Base-by-base conservation (phyloP, 1,284 basidiomycete species). In the Exsudoporus floridanus region DNA sequence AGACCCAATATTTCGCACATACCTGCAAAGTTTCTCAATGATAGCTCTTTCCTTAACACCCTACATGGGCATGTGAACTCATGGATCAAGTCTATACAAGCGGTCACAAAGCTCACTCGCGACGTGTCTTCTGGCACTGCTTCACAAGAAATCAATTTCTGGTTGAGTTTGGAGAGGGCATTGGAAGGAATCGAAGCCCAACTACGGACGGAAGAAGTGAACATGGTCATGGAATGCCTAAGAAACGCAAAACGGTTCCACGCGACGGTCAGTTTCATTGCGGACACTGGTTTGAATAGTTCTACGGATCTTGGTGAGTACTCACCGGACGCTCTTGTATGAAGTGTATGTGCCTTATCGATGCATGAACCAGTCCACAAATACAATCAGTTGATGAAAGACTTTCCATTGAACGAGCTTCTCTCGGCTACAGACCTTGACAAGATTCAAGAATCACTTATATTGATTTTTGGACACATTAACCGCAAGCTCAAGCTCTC, bases 81-180 rank as follows among this genome's bases (percentile, higher is more conserved):
- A 18, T 99, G 96, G 97, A 97, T 99, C 74, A 98, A 98, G 73
- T 91, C 94, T 52, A 96, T 99, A 48, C 96, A 98, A 72, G 86
- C 91, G 0, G 94, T 99, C 52, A 98, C 97, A 16, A 97, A 96
- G 67, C 83, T 99, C 16, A 84, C 83, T 2, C 81, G 96, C 30
- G 94, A 98, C 63, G 95, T 98, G n/a, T 81, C 88, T 1, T 92
- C 91, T 2, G 97, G 96, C 1, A 98, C 94, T 0, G 95, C 97
- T 2, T 95, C 93, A 1, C 97, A 99, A 66, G 96, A 99, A 70
- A 93, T 99, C 77, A 98, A 98, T 73, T 99, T 99, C 67, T 99
- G 97, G 96, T 76, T 98, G 31, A 92, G 89, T 67, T 82, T 98
- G 73, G 96, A 99, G 69, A 80, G 90, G 49, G 95, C 95, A 1